phyloP scores from a whole-genome alignment of 768 basidiomycete genomes.

The Boletus coccyginus region DNA sequence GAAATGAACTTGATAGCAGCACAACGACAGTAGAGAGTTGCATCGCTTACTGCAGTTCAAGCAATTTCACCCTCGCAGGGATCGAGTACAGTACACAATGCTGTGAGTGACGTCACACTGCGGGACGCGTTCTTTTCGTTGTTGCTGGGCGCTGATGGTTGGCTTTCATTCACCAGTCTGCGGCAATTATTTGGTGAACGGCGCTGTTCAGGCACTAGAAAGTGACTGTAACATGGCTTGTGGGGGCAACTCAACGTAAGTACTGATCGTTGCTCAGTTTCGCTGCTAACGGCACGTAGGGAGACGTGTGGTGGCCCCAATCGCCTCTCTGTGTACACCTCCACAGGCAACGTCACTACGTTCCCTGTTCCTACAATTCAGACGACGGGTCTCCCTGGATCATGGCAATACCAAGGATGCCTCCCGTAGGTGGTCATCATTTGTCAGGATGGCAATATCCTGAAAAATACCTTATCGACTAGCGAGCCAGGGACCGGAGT shows the following conservation, averaged over 20 bases:
- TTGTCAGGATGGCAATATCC: not conserved
- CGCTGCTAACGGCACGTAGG: conserved; percentile 28
- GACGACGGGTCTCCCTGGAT: conserved; percentile 56
- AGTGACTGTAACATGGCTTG: conserved; percentile 72
- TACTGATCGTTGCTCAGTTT: not conserved
- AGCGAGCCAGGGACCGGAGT: conserved; percentile 47
- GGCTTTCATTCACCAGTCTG: conserved; percentile 49
- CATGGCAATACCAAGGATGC: conserved; percentile 68
- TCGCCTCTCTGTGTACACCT: conserved; percentile 67
- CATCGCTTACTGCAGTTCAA: conserved; percentile 51
- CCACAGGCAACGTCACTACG: conserved; percentile 46
- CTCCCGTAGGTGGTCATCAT: conserved; percentile 44
- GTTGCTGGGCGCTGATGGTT: not conserved
- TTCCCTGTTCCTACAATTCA: conserved; percentile 60
- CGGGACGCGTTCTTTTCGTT: no score
- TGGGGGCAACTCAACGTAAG: conserved; percentile 63
- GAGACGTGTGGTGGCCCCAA: conserved; percentile 72
- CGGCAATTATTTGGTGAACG: conserved; percentile 60
- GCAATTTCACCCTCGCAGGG: conserved; percentile 65
- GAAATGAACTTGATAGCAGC: conserved; percentile 37
- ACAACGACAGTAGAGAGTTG: conserved; percentile 61
- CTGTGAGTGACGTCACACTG: conserved; percentile 35
- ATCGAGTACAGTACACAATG: conserved; percentile 58
- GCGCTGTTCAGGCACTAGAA: conserved; percentile 49
- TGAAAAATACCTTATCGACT: not conserved